Evolutionary conservation across 2,329 filamentous ascomycete species (phyloP).

Genomic region (Nakataea oryzae): DNA sequence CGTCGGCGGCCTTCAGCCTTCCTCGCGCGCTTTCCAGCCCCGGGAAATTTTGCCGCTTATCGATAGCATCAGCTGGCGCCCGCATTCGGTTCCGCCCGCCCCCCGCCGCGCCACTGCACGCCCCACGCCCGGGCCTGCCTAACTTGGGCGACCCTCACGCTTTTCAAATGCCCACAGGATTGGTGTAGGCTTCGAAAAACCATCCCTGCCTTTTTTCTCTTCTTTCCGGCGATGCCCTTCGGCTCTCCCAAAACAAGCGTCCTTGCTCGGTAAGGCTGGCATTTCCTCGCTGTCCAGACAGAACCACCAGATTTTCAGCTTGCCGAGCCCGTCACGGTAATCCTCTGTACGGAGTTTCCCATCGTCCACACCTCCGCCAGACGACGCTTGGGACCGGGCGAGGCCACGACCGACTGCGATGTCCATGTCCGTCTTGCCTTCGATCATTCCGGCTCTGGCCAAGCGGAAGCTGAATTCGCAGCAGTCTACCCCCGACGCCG

Average conservation of each 20-base stretch:
- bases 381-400: background rate
- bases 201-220: too few relatives aligned
- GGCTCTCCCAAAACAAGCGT: background rate
- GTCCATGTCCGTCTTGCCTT: slow-evolving; percentile 1
- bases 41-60: background rate
- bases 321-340: background rate
- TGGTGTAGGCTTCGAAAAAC: background rate
- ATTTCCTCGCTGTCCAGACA: background rate
- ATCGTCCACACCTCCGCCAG: background rate
- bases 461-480: slow-evolving; percentile 5
- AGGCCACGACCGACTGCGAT: background rate
- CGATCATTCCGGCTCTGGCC: background rate
- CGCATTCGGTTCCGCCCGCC: background rate
- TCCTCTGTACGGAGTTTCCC: background rate
- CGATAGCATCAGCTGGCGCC: background rate
- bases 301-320: background rate
- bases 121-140: background rate
- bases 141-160: background rate
- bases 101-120: background rate
- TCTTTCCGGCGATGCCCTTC: background rate
- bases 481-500: background rate
- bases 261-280: background rate
- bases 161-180: background rate
- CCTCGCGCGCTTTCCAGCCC: background rate
- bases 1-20: background rate